phyloP scores from a whole-genome alignment of 345 rosid genomes.

The Salix brachista region DNA sequence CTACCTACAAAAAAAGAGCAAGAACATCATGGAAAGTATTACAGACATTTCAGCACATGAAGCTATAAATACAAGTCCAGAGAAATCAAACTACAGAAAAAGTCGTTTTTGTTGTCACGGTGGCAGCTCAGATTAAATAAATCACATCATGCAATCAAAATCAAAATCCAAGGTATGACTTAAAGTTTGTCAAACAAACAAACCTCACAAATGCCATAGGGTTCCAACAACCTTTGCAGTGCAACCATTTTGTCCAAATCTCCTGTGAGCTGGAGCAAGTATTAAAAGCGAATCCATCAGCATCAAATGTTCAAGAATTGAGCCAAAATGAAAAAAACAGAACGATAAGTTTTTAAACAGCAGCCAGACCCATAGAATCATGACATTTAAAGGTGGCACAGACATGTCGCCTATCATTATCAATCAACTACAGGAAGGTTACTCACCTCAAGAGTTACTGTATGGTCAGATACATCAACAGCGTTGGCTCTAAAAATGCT shows the following conservation, averaged over 20 bases:
- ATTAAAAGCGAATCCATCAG: constrained; percentile 18
- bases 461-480: constrained; percentile 69
- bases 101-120: background rate
- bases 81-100: too few relatives aligned
- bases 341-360: background rate
- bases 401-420: too few relatives aligned
- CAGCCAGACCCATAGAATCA: background rate
- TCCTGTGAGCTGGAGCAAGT: constrained; percentile 65
- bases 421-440: background rate
- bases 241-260: constrained; percentile 96
- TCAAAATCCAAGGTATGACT: background rate
- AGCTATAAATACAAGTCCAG: too few relatives aligned
- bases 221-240: constrained; percentile 83
- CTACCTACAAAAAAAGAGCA: constrained; percentile 48
- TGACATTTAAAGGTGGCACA: background rate
- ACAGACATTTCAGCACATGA: background rate
- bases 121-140: background rate
- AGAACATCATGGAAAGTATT: background rate
- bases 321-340: background rate
- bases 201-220: constrained; percentile 96
- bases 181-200: constrained; percentile 19
- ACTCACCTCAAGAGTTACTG: constrained; percentile 62
- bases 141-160: background rate
- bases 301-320: background rate
- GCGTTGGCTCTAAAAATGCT: constrained; percentile 58